A percentile compares a stretch with the other conserved stretches of the same genome.
Evolutionary conservation across 2,329 filamentous ascomycete genomes (phyloP).

Genomic region (Cercospora zeina): DNA sequence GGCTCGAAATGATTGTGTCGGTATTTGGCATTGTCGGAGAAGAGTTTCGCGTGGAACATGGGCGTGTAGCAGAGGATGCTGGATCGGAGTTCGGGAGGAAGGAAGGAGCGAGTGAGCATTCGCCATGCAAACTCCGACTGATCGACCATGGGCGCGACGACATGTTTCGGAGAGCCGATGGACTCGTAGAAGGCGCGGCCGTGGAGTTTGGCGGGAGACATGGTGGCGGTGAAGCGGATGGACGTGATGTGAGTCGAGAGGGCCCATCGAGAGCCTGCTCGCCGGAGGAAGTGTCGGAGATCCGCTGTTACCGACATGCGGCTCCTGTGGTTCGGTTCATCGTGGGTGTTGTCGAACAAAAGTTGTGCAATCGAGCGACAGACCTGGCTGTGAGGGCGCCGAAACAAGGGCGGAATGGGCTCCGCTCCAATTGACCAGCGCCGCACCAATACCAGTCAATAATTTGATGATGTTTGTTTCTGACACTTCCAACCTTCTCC

Average conservation of each 20-base stretch:
- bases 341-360: not conserved
- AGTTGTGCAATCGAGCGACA: not conserved
- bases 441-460: not conserved
- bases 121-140: constrained; percentile 99
- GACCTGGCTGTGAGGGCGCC: not conserved
- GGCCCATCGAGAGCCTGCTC: constrained; percentile 5
- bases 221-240: constrained; percentile 22
- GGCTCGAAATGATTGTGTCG: constrained; percentile 80
- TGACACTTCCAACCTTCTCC: too few species aligned
- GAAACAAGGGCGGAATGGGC: not conserved
- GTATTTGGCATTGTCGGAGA: constrained; percentile 73
- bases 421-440: not conserved
- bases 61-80: constrained; percentile 85
- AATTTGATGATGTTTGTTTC: not conserved
- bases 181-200: constrained; percentile 93
- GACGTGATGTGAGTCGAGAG: not conserved
- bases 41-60: constrained; percentile 93
- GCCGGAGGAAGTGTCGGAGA: not conserved
- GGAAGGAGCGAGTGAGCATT: constrained; percentile 90
- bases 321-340: not conserved
- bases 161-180: constrained; percentile 84
- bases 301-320: constrained; percentile 8
- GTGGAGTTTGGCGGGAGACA: constrained; percentile 38
- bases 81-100: constrained; percentile 60
- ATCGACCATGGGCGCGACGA: constrained; percentile 97